Evolutionary conservation across 2,329 filamentous ascomycete genomes (phyloP), one percentile per base, ranked within the genome.

Genomic region (Microdochium paspali): DNA sequence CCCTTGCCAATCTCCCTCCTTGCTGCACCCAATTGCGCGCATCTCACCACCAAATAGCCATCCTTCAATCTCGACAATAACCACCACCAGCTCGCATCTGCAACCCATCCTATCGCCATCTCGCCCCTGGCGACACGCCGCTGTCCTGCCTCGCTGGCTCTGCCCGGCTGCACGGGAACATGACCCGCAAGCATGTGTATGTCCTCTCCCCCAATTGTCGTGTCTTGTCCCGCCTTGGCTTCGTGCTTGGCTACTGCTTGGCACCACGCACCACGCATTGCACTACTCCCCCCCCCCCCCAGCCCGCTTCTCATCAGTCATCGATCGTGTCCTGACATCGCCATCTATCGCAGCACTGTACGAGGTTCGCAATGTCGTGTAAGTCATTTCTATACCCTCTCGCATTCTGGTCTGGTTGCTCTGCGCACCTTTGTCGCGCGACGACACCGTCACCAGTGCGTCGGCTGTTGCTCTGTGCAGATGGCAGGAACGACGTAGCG

Each of bases 331-430:
- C 13, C 53, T 61, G 50, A 56, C 60, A 73, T 12, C 13, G 10
- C 18, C n/a, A 18, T 18, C 24, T 25, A 21, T 26, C n/a, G n/a
- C n/a, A 44, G 70, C 70, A 64, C 69, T 73, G 62, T 64, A 64
- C 61, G 66, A 71, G 64, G 66, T 73, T 64, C 66, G 66, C 67
- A 73, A 73, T 71, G 68, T 67, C 63, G 67, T 73, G 70, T 73
- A 72, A 53, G 68, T 68, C 42, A 24, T 44, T 4, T 40, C 13
- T 21, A n/a, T n/a, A n/a, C n/a, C n/a, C n/a, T n/a, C n/a, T n/a
- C n/a, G n/a, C n/a, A n/a, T n/a, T n/a, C n/a, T n/a, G n/a, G n/a
- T n/a, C n/a, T n/a, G n/a, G n/a, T n/a, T n/a, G n/a, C n/a, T n/a
- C n/a, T n/a, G n/a, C n/a, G n/a, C n/a, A n/a, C n/a, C n/a, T n/a